Conservation (phyloP, 1,284 basidiomycete genomes). For the Stygiomarasmius scandens region DNA sequence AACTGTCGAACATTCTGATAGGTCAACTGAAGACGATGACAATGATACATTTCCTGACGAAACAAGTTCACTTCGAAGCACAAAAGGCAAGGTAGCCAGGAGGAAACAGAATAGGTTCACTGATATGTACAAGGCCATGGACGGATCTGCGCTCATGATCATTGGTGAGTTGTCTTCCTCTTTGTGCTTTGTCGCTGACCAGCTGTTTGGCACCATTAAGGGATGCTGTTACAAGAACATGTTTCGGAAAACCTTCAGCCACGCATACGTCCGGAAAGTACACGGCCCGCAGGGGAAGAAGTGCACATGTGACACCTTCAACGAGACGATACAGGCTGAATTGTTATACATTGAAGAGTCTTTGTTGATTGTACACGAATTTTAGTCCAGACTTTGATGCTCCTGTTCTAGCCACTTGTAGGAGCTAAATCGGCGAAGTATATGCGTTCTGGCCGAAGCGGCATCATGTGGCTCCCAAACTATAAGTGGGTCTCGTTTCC, state of each 20-base stretch:
- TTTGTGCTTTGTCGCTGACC: constrained; percentile 8
- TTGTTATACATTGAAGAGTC: no score
- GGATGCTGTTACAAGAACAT: constrained; percentile 70
- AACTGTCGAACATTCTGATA: not conserved
- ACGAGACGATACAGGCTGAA: no score
- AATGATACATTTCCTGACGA: constrained; percentile 16
- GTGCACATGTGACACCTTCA: no score
- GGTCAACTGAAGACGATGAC: not conserved
- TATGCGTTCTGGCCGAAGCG: no score
- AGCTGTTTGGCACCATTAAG: constrained; percentile 40
- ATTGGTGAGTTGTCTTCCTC: constrained; percentile 44
- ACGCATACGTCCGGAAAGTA: constrained; percentile 6
- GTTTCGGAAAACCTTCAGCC: constrained; percentile 46
- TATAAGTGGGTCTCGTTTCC: no score
- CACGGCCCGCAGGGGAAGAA: no score
- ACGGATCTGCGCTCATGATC: constrained; percentile 71
- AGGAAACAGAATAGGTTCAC: constrained; percentile 29
- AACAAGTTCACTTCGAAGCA: no score
- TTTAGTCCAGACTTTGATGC: no score
- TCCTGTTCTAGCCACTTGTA: no score
- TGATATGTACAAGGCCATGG: constrained; percentile 76
- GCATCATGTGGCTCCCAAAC: no score
- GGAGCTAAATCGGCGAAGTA: no score
- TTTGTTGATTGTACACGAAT: no score
- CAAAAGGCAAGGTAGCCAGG: constrained; percentile 14